Percentiles rank a stretch among this genome's conserved stretches.
Conservation (phyloP, 768 basidiomycete species). For the Suillus subluteus region DNA sequence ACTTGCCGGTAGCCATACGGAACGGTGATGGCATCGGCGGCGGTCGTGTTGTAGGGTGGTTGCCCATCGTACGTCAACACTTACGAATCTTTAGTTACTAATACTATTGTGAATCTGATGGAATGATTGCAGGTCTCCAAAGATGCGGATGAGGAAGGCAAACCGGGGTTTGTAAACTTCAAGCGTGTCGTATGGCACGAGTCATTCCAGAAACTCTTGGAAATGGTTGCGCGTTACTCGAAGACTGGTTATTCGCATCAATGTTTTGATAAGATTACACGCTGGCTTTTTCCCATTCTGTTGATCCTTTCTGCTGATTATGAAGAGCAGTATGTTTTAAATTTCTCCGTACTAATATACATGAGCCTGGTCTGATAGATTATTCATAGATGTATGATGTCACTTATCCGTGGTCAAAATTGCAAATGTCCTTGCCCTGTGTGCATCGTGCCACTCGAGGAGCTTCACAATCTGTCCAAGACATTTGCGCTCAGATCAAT, state of each 20-base stretch:
- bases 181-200: conserved; percentile 44
- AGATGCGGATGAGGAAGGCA: conserved; percentile 31
- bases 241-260: conserved; percentile 23
- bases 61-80: conserved; percentile 19
- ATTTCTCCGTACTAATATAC: conserved; percentile 5
- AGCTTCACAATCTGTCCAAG: conserved; percentile 26
- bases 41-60: conserved; percentile 18
- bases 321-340: conserved; percentile 50
- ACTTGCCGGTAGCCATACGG: conserved; percentile 19
- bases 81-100: not conserved
- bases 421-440: conserved; percentile 40
- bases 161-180: conserved; percentile 33
- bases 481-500: conserved; percentile 22
- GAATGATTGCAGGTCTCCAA: conserved; percentile 33
- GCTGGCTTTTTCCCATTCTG: conserved; percentile 39
- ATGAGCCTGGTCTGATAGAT: not conserved
- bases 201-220: conserved; percentile 35
- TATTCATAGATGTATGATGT: conserved; percentile 40
- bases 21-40: conserved; percentile 23
- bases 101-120: not conserved
- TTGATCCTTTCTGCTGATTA: conserved; percentile 46
- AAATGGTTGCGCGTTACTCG: conserved; percentile 24
- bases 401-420: conserved; percentile 32
- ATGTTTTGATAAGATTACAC: conserved; percentile 31
- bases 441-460: conserved; percentile 36